Conservation (phyloP, 345 rosid genomes). For the Aquilaria malaccensis region DNA sequence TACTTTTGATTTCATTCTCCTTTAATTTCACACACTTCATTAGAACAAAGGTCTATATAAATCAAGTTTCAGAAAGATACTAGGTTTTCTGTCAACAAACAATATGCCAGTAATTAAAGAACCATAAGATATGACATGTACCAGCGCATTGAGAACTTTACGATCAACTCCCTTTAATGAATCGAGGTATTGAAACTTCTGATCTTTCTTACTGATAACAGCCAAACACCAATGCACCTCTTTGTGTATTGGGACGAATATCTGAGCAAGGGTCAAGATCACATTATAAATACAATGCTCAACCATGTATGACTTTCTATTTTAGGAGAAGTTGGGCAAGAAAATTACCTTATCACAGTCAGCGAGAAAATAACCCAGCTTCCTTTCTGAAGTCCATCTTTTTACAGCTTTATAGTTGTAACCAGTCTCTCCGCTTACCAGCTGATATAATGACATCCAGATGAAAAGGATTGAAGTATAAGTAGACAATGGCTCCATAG, state of each 20-base stretch:
- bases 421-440: slow-evolving; percentile 36
- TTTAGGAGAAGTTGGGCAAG: neutral
- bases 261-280: slow-evolving; percentile 30
- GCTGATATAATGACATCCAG: slow-evolving; percentile 20
- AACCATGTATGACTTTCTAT: neutral
- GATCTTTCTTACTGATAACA: slow-evolving; percentile 59
- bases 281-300: neutral
- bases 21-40: too few species aligned
- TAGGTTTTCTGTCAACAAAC: neutral
- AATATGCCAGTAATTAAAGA: too few species aligned
- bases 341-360: slow-evolving; percentile 71
- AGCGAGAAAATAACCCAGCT: slow-evolving; percentile 59
- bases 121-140: slow-evolving; percentile 14
- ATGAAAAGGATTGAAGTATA: neutral
- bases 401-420: slow-evolving; percentile 64
- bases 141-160: slow-evolving; percentile 55
- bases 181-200: slow-evolving; percentile 79
- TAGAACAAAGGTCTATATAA: too few species aligned
- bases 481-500: too few species aligned
- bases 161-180: slow-evolving; percentile 70
- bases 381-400: slow-evolving; percentile 81
- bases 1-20: neutral
- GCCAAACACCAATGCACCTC: slow-evolving; percentile 91
- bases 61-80: too few species aligned
- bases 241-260: slow-evolving; percentile 81